Percentiles rank a stretch among this genome's conserved stretches.
phyloP scores from a whole-genome alignment of 1,284 basidiomycete species.

The Microbotryomycetes sp. region DNA sequence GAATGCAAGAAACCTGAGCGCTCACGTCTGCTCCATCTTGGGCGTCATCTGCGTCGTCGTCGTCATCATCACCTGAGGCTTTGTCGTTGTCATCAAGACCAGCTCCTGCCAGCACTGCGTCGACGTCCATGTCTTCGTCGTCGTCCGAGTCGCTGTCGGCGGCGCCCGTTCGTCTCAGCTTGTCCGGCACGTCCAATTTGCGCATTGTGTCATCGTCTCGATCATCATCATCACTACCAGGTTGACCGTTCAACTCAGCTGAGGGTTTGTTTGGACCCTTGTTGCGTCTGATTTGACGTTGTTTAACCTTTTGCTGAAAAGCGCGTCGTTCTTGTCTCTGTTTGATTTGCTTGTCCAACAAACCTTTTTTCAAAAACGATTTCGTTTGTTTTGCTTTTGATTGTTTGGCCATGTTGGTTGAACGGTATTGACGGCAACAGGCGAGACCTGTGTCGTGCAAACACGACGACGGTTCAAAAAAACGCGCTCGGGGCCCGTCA shows the following conservation, averaged over 20 bases:
- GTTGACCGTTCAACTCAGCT: neutral
- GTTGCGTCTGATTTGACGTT: conserved; percentile 26
- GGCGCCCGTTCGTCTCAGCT: conserved; percentile 41
- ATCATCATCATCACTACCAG: conserved; percentile 10
- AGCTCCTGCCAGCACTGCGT: conserved; percentile 68
- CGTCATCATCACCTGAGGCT: conserved; percentile 45
- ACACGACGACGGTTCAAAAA: too few relatives aligned
- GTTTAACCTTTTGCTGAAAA: conserved; percentile 27
- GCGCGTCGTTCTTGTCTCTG: conserved; percentile 40
- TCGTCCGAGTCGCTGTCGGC: conserved; percentile 46
- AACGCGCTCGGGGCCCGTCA: neutral
- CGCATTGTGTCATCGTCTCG: neutral
- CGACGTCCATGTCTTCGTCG: conserved; percentile 51
- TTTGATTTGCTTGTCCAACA: conserved; percentile 76
- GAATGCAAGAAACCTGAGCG: neutral
- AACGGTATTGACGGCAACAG: neutral
- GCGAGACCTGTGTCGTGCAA: neutral
- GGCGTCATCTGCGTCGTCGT: conserved; percentile 37
- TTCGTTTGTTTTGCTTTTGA: conserved; percentile 63
- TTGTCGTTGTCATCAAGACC: conserved; percentile 58
- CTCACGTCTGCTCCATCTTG: conserved; percentile 33
- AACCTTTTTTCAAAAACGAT: conserved; percentile 80
- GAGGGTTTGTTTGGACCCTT: conserved; percentile 8
- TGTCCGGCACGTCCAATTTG: conserved; percentile 43
- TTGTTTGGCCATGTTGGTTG: conserved; percentile 53